phyloP scores from a whole-genome alignment of 805 yeast species.

The Diddensiella santjacobensis region DNA sequence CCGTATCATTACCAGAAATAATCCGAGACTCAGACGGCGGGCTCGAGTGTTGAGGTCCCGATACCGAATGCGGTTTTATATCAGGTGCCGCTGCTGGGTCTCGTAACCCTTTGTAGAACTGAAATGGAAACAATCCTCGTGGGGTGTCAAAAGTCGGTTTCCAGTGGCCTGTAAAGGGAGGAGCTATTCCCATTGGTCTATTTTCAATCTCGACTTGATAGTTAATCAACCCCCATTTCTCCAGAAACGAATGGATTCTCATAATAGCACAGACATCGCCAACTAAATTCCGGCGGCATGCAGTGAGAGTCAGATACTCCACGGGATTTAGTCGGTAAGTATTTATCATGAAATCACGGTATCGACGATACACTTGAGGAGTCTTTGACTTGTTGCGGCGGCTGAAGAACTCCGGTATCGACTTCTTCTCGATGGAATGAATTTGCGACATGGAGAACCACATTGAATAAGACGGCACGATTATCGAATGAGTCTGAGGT shows the following conservation, averaged over 20 bases:
- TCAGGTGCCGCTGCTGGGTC: slow-evolving; percentile 32
- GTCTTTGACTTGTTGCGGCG: slow-evolving; percentile 62
- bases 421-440: slow-evolving; percentile 74
- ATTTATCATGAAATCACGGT: slow-evolving; percentile 85
- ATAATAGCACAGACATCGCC: slow-evolving; percentile 89
- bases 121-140: slow-evolving; percentile 87
- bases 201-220: slow-evolving; percentile 84
- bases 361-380: slow-evolving; percentile 72
- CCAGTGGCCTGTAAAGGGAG: slow-evolving; percentile 74
- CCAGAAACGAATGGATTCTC: slow-evolving; percentile 77
- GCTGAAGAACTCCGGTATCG: slow-evolving; percentile 84
- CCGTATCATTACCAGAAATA: not conserved
- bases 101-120: slow-evolving; percentile 66
- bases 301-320: slow-evolving; percentile 85
- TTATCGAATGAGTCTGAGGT: slow-evolving; percentile 75
- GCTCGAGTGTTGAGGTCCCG: not conserved
- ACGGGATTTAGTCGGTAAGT: slow-evolving; percentile 85
- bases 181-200: slow-evolving; percentile 59
- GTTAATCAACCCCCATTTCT: slow-evolving; percentile 90
- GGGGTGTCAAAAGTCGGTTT: slow-evolving; percentile 82
- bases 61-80: not conserved
- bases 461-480: slow-evolving; percentile 79
- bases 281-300: slow-evolving; percentile 82
- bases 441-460: slow-evolving; percentile 79
- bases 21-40: not conserved